Percentiles rank a stretch among this genome's conserved stretches.
phyloP scores from a whole-genome alignment of 1,284 basidiomycete genomes.

The Mycosarcoma maydis region DNA sequence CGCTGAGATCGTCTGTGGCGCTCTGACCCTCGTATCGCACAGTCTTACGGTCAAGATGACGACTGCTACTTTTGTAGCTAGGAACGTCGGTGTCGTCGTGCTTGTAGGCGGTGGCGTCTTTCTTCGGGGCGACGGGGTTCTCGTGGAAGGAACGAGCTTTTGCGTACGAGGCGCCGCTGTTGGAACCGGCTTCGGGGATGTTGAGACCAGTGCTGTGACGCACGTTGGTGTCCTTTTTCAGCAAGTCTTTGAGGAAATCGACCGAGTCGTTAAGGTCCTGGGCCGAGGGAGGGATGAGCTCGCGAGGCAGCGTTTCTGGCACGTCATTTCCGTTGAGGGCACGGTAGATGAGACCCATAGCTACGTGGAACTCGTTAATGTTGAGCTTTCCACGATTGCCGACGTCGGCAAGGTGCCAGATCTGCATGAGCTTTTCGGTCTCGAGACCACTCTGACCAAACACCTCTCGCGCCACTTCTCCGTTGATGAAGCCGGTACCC shows the following conservation, averaged over 20 bases:
- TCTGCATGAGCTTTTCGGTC: constrained; percentile 88
- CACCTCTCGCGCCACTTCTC: constrained; percentile 86
- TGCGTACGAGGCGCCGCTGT: constrained; percentile 68
- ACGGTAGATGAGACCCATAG: constrained; percentile 97
- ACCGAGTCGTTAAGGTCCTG: constrained; percentile 90
- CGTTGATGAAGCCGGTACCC: constrained; percentile 85
- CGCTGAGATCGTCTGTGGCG: constrained; percentile 76
- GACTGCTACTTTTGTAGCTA: constrained; percentile 82
- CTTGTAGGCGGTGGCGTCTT: constrained; percentile 94
- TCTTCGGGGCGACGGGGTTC: constrained; percentile 71
- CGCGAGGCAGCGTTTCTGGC: constrained; percentile 84
- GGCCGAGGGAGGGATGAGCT: constrained; percentile 91
- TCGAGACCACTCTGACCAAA: constrained; percentile 92
- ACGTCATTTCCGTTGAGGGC: constrained; percentile 83
- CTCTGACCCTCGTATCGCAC: constrained; percentile 80
- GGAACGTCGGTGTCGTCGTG: constrained; percentile 74
- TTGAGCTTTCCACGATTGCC: constrained; percentile 71
- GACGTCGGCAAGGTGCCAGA: constrained; percentile 74
- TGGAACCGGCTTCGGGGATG: constrained; percentile 65
- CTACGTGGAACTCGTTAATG: constrained; percentile 95
- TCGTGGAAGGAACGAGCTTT: constrained; percentile 77
- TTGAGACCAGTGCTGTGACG: constrained; percentile 69
- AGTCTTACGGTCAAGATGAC: constrained; percentile 86
- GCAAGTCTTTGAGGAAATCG: constrained; percentile 86
- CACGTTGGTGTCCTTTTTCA: constrained; percentile 78